phyloP scores from a whole-genome alignment of 2,329 filamentous ascomycete genomes.

The Lecanicillium sp. region DNA sequence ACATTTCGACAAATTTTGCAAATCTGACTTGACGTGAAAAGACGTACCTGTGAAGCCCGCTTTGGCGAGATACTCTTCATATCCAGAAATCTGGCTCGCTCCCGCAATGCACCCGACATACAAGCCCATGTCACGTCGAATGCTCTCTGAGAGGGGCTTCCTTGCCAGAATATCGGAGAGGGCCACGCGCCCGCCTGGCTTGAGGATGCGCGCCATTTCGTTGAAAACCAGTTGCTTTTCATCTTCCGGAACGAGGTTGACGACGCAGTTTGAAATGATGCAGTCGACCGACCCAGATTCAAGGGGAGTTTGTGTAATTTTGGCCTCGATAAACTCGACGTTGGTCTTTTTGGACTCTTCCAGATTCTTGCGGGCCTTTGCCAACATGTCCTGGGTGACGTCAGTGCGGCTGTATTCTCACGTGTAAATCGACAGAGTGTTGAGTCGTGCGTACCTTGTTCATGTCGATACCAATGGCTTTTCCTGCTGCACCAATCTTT shows the following conservation, averaged over 20 bases:
- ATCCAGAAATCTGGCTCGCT: slow-evolving; percentile 42
- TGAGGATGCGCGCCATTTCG: slow-evolving; percentile 51
- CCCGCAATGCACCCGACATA: slow-evolving; percentile 55
- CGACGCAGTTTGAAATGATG: slow-evolving; percentile 56
- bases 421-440: slow-evolving; percentile 1
- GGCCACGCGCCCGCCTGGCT: slow-evolving; percentile 47
- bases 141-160: slow-evolving; percentile 35
- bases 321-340: slow-evolving; percentile 36
- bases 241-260: slow-evolving; percentile 46
- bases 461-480: slow-evolving; percentile 51
- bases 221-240: slow-evolving; percentile 47
- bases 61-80: slow-evolving; percentile 39
- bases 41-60: slow-evolving; percentile 40
- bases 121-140: slow-evolving; percentile 40
- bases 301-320: slow-evolving; percentile 41
- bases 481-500: slow-evolving; percentile 38
- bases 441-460: slow-evolving; percentile 33
- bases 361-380: slow-evolving; percentile 37
- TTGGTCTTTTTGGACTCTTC: slow-evolving; percentile 30
- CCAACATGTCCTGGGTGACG: slow-evolving; percentile 44
- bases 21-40: too few species aligned
- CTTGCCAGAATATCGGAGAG: slow-evolving; percentile 51
- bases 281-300: slow-evolving; percentile 35
- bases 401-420: background rate
- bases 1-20: too few species aligned